These are phyloP conservation scores for Xylariales sp. DNA, from an alignment of 2,329 filamentous ascomycete species.

Conservation along the genomic window DNA sequence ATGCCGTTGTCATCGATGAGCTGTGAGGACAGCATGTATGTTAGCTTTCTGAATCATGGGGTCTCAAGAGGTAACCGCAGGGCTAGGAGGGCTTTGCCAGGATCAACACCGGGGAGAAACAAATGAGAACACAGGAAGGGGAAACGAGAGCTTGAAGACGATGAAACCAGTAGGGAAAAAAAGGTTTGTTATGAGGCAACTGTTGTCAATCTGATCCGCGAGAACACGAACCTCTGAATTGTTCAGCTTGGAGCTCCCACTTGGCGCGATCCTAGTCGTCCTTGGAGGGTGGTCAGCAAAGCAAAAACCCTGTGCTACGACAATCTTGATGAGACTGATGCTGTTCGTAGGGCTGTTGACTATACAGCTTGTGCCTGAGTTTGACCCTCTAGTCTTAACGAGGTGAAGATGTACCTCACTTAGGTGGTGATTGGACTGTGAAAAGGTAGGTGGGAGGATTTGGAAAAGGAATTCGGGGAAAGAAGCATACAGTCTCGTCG, in stretches of 20 bases:
- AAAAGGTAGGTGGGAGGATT: slow-evolving; percentile 23
- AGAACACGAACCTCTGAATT: slow-evolving; percentile 63
- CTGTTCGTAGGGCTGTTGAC: slow-evolving; percentile 57
- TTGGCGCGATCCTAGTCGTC: slow-evolving; percentile 83
- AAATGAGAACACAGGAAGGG: neutral
- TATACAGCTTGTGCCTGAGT: slow-evolving; percentile 57
- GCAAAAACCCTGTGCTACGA: slow-evolving; percentile 94
- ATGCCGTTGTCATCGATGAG: slow-evolving; percentile 97
- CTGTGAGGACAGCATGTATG: slow-evolving; percentile 36
- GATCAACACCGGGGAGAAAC: too few relatives aligned
- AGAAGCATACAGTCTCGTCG: slow-evolving; percentile 12
- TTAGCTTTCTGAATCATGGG: too few relatives aligned
- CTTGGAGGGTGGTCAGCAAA: slow-evolving; percentile 87
- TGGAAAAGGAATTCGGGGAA: slow-evolving; percentile 20
- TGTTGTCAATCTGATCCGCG: slow-evolving; percentile 2
- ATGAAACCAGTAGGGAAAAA: neutral
- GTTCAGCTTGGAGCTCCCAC: slow-evolving; percentile 89
- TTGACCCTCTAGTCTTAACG: slow-evolving; percentile 54
- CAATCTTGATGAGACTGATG: slow-evolving; percentile 76
- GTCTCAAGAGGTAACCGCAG: too few relatives aligned
- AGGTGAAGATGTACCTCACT: slow-evolving; percentile 62
- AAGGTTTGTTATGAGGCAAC: neutral
- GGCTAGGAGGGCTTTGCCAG: too few relatives aligned
- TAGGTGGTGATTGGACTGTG: slow-evolving; percentile 43
- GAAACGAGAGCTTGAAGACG: neutral